Conservation (phyloP, 2,329 filamentous ascomycete species). For the Sclerotinia minor region DNA sequence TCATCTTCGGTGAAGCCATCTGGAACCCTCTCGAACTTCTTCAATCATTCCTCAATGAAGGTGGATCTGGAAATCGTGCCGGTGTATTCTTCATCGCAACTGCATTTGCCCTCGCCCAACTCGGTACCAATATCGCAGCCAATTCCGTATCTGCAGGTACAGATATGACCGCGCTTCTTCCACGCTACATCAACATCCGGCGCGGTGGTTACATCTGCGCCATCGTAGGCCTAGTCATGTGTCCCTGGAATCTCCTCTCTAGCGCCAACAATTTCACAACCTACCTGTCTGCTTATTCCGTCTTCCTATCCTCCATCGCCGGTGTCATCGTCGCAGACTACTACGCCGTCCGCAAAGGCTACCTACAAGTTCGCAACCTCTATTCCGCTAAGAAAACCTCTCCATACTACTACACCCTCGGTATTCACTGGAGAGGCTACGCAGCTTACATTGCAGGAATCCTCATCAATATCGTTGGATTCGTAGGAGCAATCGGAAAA, state of each 20-base stretch:
- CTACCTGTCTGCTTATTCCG: constrained; percentile 87
- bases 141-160: constrained; percentile 78
- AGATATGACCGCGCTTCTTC: constrained; percentile 77
- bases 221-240: constrained; percentile 76
- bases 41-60: constrained; percentile 66
- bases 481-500: constrained; percentile 75
- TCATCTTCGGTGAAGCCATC: constrained; percentile 66
- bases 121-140: constrained; percentile 84
- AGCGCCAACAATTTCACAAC: constrained; percentile 82
- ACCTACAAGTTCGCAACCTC: constrained; percentile 73
- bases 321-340: constrained; percentile 91
- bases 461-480: constrained; percentile 87
- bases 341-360: constrained; percentile 80
- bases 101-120: constrained; percentile 74
- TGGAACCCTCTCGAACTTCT: constrained; percentile 74
- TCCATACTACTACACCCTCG: constrained; percentile 72
- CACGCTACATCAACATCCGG: constrained; percentile 79
- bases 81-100: constrained; percentile 72
- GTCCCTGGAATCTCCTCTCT: constrained; percentile 78
- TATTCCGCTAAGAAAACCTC: constrained; percentile 69
- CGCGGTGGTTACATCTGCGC: constrained; percentile 87
- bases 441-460: constrained; percentile 80
- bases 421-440: constrained; percentile 83
- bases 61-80: constrained; percentile 66
- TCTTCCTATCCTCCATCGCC: constrained; percentile 90